Evolutionary conservation across 345 rosid genomes (phyloP), one percentile per base, ranked within the genome.

Genomic region (Rubroshorea leprosula): DNA sequence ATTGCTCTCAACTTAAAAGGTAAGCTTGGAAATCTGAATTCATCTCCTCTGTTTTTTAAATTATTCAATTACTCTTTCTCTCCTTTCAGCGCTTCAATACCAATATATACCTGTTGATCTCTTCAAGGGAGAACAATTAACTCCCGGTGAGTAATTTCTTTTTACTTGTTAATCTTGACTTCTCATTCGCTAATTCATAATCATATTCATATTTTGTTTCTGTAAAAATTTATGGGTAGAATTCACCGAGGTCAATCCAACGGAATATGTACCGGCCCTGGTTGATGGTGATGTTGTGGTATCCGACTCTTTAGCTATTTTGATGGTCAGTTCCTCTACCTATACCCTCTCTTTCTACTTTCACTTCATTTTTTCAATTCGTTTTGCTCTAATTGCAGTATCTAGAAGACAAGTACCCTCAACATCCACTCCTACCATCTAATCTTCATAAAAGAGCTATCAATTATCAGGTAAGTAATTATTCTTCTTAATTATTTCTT

Each of bases 1-100:
- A 74, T 83, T 63, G 96, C 82, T 5, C 93, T 88, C 72, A 60
- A 75, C 67, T 57, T 88, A 52, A 88, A 88, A 85, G 96, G 93
- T 80, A 1, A 19, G 10, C 5, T n/a, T n/a, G n/a, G n/a, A n/a
- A n/a, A 27, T 3, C 4, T 16, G 11, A 2, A 17, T 26, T 14
- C 0, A 19, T 52, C 16, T 43, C 19, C 15, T 14, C 45, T 39
- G 16, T 8, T 39, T 11, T 13, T 39, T 5, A 7, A 39, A 6
- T 13, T 39, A 14, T 2, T 39, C 9, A 29, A 29, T 39, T 13
- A 13, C 16, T 4, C 14, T 39, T 39, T 39, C 45, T 2, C 15
- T 39, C 9, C 9, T 39, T 39, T 4, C 45, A 89, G 93, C 86
- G 25, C 49, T 89, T 1, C 61, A 72, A 3, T 85, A 89, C n/a